Evolutionary conservation across 139 green algal species (phyloP).

Genomic region (Gonium pectorale): DNA sequence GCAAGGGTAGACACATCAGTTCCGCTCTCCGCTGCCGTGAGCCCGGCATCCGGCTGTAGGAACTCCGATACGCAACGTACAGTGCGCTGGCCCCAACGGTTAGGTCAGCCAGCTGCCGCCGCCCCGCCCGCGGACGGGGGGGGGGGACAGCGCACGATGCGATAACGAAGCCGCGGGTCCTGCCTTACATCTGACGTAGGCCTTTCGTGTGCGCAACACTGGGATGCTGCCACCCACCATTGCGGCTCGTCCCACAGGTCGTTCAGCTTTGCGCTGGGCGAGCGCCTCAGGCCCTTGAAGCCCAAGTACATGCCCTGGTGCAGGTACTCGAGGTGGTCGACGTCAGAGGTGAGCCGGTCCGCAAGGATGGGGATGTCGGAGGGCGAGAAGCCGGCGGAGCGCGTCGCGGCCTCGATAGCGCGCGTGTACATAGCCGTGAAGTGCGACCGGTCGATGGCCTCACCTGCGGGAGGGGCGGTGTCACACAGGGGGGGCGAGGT

Average conservation of each 20-base stretch:
- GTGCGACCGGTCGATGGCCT: conserved; percentile 41
- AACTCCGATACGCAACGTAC: too few species aligned
- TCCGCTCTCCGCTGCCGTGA: too few species aligned
- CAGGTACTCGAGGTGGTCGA: conserved; percentile 42
- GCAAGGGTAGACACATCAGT: too few species aligned
- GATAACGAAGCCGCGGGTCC: too few species aligned
- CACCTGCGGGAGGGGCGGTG: conserved; percentile 4
- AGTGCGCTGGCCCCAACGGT: too few species aligned
- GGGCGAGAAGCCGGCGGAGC: background rate
- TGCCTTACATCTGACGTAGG: too few species aligned
- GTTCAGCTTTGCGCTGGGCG: conserved; percentile 7
- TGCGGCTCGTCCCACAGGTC: conserved; percentile 42
- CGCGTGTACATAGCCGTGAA: conserved; percentile 31
- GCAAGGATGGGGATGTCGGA: background rate
- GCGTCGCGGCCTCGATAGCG: conserved; percentile 32
- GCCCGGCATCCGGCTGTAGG: too few species aligned
- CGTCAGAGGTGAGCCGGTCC: background rate
- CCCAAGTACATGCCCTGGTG: conserved; percentile 52
- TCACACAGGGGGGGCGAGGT: background rate
- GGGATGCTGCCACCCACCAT: background rate
- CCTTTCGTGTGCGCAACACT: too few species aligned
- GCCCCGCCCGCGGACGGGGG: too few species aligned
- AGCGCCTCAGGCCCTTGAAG: conserved; percentile 1
- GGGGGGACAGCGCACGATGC: too few species aligned
- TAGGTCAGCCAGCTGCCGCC: too few species aligned